Conservation (phyloP, 108 stramenopile genomes). For the Cyclostephanos invisitatus region DNA sequence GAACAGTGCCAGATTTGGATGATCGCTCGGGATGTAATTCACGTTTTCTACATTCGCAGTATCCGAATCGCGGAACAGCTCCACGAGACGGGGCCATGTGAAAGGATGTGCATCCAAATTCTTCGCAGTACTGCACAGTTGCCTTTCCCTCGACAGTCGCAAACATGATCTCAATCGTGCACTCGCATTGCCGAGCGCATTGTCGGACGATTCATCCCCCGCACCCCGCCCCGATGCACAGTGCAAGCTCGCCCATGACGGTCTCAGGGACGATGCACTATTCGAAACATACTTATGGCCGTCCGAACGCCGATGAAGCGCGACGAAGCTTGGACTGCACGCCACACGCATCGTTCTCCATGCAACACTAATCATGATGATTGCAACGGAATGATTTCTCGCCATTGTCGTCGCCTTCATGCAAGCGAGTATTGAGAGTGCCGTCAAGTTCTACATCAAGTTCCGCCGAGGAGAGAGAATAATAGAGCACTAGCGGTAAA, state of each 20-base stretch:
- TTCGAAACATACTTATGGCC: background rate
- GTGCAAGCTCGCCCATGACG: background rate
- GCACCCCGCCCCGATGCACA: background rate
- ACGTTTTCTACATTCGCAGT: slow-evolving; percentile 1
- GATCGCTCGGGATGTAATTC: slow-evolving; percentile 32
- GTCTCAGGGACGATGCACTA: background rate
- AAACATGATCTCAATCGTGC: background rate
- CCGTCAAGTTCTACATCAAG: too few species aligned
- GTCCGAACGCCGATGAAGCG: background rate
- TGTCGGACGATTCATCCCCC: background rate
- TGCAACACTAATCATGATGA: background rate
- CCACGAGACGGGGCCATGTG: slow-evolving; percentile 31
- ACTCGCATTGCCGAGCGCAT: too few species aligned
- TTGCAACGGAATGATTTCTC: background rate
- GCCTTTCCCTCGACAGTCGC: background rate
- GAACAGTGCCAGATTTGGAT: slow-evolving; percentile 42
- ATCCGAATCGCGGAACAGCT: slow-evolving; percentile 25
- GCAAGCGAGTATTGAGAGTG: too few species aligned
- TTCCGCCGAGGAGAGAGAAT: too few species aligned
- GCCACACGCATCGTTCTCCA: background rate
- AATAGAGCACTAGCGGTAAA: too few species aligned
- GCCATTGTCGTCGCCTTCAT: too few species aligned
- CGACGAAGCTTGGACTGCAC: background rate
- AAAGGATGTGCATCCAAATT: slow-evolving; percentile 15
- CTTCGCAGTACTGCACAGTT: background rate